phyloP scores from a whole-genome alignment of 2,329 filamentous ascomycete species.

The Fonsecaea pedrosoi region DNA sequence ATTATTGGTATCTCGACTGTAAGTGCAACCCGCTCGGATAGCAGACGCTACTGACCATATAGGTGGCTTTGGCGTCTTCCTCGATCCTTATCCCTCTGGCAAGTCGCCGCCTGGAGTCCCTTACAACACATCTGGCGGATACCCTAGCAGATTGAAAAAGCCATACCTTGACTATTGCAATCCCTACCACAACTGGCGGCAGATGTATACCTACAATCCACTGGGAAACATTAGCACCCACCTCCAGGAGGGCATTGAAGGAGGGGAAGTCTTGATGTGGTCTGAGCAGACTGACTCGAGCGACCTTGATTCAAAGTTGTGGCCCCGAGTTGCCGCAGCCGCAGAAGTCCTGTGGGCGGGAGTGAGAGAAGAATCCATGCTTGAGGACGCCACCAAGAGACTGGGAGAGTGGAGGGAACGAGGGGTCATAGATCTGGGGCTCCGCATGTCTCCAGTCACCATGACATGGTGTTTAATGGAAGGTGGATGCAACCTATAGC shows the following conservation, averaged over 20 bases:
- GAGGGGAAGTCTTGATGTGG: conserved; percentile 84
- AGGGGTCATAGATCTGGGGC: conserved; percentile 68
- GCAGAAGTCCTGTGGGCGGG: conserved; percentile 64
- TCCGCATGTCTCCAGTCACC: conserved; percentile 70
- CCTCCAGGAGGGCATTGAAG: conserved; percentile 72
- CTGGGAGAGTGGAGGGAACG: conserved; percentile 78
- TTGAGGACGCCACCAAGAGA: conserved; percentile 68
- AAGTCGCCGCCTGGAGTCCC: conserved; percentile 38
- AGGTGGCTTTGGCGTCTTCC: conserved; percentile 40
- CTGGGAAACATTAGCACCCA: conserved; percentile 66
- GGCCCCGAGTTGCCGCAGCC: conserved; percentile 63
- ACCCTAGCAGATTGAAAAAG: conserved; percentile 31
- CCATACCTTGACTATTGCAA: conserved; percentile 83
- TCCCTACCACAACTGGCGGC: conserved; percentile 80
- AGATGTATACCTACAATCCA: conserved; percentile 82
- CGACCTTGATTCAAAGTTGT: conserved; percentile 69
- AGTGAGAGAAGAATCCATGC: conserved; percentile 53
- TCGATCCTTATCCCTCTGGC: conserved; percentile 39
- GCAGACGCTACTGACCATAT: conserved; percentile 2
- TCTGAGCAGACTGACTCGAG: conserved; percentile 75
- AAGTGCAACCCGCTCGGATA: conserved; percentile 22
- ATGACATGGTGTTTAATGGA: conserved; percentile 75
- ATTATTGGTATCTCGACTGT: conserved; percentile 43
- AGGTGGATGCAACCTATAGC: conserved; percentile 35
- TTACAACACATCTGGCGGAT: conserved; percentile 35